A percentile compares a stretch with the other conserved stretches of the same genome.
Conservation (phyloP, 345 rosid genomes). For the Geranium brycei region DNA sequence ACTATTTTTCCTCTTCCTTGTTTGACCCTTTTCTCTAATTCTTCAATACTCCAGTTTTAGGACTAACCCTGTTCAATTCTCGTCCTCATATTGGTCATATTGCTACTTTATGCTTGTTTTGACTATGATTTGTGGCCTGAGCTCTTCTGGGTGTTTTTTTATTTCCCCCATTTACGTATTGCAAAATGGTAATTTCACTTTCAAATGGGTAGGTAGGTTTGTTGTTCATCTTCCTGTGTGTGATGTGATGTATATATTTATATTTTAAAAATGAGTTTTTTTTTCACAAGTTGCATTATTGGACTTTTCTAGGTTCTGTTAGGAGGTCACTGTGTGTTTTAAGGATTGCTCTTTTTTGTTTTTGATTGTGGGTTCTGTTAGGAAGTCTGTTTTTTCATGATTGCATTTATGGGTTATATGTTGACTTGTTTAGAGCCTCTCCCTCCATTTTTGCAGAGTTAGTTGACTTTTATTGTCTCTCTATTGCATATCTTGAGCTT, state of each 20-base stretch:
- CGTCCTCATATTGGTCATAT: neutral
- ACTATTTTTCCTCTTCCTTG: neutral
- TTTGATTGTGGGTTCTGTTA: no score
- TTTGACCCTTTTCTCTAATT: neutral
- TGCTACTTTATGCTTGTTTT: neutral
- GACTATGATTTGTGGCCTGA: neutral
- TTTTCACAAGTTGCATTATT: no score
- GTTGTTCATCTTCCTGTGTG: neutral
- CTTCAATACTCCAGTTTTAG: neutral
- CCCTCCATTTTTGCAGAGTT: neutral
- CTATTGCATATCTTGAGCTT: neutral
- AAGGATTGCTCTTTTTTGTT: no score
- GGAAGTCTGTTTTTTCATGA: no score
- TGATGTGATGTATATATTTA: neutral
- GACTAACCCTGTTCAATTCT: neutral
- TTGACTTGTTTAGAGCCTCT: no score
- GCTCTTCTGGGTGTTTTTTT: neutral
- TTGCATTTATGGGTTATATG: no score
- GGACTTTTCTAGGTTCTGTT: no score
- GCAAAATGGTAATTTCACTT: neutral
- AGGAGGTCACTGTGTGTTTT: no score
- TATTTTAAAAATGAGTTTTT: no score
- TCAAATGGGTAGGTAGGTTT: neutral
- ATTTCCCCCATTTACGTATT: no score
- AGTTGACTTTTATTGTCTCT: neutral